Evolutionary conservation across 169 alveolate species (phyloP).

Genomic region (Plasmodium knowlesi): DNA sequence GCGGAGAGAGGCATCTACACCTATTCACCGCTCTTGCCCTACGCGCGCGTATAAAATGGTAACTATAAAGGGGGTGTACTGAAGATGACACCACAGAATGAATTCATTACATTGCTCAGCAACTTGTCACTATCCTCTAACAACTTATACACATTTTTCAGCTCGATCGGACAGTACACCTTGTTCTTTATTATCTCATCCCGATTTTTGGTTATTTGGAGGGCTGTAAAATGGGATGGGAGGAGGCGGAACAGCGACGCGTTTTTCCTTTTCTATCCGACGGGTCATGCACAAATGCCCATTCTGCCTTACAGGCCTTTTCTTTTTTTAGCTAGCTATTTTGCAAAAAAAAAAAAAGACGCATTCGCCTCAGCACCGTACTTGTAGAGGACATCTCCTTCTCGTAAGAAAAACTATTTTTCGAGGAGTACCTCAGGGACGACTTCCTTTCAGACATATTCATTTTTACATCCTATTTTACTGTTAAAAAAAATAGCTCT

Average conservation of each 20-base stretch:
- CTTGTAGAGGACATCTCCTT: conserved; percentile 61
- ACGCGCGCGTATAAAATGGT: too few relatives aligned
- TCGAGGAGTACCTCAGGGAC: conserved; percentile 50
- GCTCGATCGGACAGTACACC: conserved; percentile 60
- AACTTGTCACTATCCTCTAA: conserved; percentile 50
- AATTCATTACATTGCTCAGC: conserved; percentile 15
- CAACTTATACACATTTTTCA: conserved; percentile 51
- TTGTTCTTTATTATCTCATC: conserved; percentile 65
- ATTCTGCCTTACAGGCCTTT: not conserved
- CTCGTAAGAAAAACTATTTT: conserved; percentile 47
- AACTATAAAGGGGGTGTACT: too few relatives aligned
- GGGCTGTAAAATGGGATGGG: conserved; percentile 12
- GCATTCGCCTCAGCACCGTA: not conserved
- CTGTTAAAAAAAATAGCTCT: not conserved
- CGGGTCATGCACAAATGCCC: not conserved
- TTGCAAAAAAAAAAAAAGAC: not conserved
- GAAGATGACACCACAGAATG: not conserved
- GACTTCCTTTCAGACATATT: conserved; percentile 46
- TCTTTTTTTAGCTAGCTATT: too few relatives aligned
- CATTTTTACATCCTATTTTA: conserved; percentile 33
- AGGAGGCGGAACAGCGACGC: not conserved
- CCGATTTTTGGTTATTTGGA: conserved; percentile 46
- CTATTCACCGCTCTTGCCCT: too few relatives aligned
- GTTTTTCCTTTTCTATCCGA: not conserved
- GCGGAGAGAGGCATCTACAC: not conserved